A percentile compares a stretch with the other conserved stretches of the same genome.
phyloP scores from a whole-genome alignment of 2,329 filamentous ascomycete genomes.

The Diplocarpon mali region DNA sequence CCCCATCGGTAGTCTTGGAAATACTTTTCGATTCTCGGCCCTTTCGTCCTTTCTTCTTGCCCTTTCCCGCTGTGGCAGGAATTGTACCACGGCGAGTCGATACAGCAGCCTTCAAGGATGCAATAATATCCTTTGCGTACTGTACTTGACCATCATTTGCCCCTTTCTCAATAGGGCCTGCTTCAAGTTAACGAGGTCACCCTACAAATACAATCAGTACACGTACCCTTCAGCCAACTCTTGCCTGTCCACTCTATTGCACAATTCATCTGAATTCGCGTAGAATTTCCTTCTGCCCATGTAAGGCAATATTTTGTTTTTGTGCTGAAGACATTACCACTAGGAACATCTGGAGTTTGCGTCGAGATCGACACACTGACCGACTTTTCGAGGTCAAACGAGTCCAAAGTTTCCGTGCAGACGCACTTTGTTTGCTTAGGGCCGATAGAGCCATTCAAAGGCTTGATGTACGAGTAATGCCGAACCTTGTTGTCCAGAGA shows the following conservation, averaged over 20 bases:
- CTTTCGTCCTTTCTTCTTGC: constrained; percentile 38
- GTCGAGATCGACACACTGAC: constrained; percentile 75
- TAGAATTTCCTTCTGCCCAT: constrained; percentile 81
- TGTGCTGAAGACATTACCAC: constrained; percentile 78
- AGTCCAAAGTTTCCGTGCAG: constrained; percentile 73
- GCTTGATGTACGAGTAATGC: constrained; percentile 83
- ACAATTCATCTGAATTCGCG: constrained; percentile 77
- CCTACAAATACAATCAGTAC: not conserved
- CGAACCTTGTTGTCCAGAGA: constrained; percentile 64
- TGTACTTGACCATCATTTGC: constrained; percentile 79
- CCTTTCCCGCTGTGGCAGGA: constrained; percentile 40
- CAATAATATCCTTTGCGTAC: constrained; percentile 72
- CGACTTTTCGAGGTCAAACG: constrained; percentile 75
- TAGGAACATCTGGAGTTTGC: constrained; percentile 89
- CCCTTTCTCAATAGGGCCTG: constrained; percentile 91
- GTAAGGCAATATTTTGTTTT: constrained; percentile 93
- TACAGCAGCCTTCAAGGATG: constrained; percentile 62
- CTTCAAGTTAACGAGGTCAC: constrained; percentile 2
- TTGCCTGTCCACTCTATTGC: constrained; percentile 94
- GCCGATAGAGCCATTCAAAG: constrained; percentile 71
- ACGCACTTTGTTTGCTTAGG: constrained; percentile 93
- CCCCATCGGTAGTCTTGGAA: constrained; percentile 30
- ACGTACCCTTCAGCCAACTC: constrained; percentile 88
- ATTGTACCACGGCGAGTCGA: constrained; percentile 47
- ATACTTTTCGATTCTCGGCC: constrained; percentile 35